Evolutionary conservation across 2,329 filamentous ascomycete species (phyloP), one percentile per base, ranked within the genome.

Genomic region (Aaosphaeria arxii): DNA sequence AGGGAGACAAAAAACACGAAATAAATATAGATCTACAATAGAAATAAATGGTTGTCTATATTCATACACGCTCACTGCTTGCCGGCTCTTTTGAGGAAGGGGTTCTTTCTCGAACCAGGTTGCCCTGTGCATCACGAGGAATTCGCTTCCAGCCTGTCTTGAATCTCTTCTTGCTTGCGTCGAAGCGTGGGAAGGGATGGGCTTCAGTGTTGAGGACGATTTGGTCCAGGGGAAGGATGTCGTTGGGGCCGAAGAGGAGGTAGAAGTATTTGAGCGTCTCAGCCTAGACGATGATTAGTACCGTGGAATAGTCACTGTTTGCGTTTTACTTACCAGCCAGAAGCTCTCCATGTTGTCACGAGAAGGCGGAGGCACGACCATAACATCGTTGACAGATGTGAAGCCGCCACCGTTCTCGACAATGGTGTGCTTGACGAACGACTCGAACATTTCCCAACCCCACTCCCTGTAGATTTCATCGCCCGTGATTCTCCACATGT

Each of bases 251-350:
- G 74, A 99, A 99, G 32, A 99, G 79, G 38, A 99, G 82, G 70
- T 96, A 99, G 69, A 99, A 88, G 69, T 99, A 99, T 74, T 99
- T 99, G 40, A 99, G 77, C 24, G 94, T 99, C 75, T 99, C 94
- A 42, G 94, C 91, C 87, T 90, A 30, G 40, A 36, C 11, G 28
- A n/a, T n/a, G 47, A 40, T 52, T 28, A 53, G 31, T 30, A 43
- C n/a, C 6, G 38, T 24, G 17, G 17, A 40, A 39, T 42, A 52
- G 29, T 47, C 11, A 32, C 31, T 32, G 42, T 38, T 11, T 42
- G 5, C 11, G 35, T 36, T 44, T 76, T 36, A 73, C 86, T 74
- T 74, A 89, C 87, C 77, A 99, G 82, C 94, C 94, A 99, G 74
- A 97, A 97, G 67, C 90, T 95, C 74, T 99, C 94, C 92, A 99